Base-by-base conservation (phyloP, 78 protist genomes). In the Tieghemostelium lacteum region DNA sequence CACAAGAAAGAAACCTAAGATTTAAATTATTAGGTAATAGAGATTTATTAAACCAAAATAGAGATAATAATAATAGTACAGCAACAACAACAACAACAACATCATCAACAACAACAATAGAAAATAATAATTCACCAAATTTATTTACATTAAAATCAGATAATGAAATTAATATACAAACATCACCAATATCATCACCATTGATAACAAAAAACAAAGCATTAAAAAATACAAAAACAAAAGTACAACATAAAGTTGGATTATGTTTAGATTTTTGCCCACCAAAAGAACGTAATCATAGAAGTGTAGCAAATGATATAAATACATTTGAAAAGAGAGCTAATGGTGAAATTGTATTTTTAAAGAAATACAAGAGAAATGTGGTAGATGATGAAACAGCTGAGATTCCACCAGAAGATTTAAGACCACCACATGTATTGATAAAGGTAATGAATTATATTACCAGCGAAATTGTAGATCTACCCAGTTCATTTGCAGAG, bases 371-470 rank as follows among this genome's bases (percentile, higher is more conserved):
- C 26, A 66, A 69, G 19, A 69, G 91, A 33, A 83, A 83, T 60
- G 78, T 69, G 34, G 91, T 74, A 2, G 78, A 72, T 36, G 80
- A 83, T 26, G 55, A 77, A 36, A 4, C 45, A 33, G 39, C 77
- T 40, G 91, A 83, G 49, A 83, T 83, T 20, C 80, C 91, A 29
- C 91, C 91, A 12, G 91, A 83, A 6, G 91, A 83, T n/a, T 69
- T 83, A 33, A 73, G 91, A 67, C 91, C 91, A 31, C 70, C 75
- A 10, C 78, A 50, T 31, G 49, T 83, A 16, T 42, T 66, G 17
- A 7, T 73, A 4, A 55, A 83, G 31, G 91, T 69, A 0, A 83
- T 83, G 91, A n/a, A 69, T 33, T 73, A 83, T 45, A 37, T 83
- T 5, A 60, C 91, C 0, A 42, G 49, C 31, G 49, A 58, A 2